Evolutionary conservation across 2,329 filamentous ascomycete species (phyloP).

Genomic region (Zasmidium angulare): DNA sequence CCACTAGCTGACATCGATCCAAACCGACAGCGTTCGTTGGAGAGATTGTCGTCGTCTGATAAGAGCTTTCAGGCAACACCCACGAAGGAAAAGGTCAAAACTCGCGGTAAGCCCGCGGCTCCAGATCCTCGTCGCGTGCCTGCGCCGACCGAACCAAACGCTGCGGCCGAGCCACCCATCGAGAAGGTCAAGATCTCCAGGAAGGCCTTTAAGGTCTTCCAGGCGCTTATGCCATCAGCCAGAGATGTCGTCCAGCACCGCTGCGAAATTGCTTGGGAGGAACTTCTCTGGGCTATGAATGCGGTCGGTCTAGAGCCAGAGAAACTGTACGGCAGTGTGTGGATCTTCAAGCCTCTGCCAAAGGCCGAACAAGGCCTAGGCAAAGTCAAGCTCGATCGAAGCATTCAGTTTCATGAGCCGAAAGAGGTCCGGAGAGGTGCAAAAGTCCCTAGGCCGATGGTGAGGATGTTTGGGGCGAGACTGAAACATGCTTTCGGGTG

Average conservation of each 20-base stretch:
- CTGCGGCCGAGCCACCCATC: neutral
- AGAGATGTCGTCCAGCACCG: constrained; percentile 35
- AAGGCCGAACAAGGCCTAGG: constrained; percentile 15
- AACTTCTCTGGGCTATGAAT: constrained; percentile 55
- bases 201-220: constrained; percentile 42
- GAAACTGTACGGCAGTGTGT: constrained; percentile 62
- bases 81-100: constrained; percentile 27
- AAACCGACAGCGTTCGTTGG: constrained; percentile 14
- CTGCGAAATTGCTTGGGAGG: constrained; percentile 54
- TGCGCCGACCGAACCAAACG: neutral
- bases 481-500: constrained; percentile 41
- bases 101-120: constrained; percentile 20
- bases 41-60: constrained; percentile 6
- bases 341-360: constrained; percentile 54
- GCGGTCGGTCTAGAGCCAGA: constrained; percentile 51
- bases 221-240: constrained; percentile 42
- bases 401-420: constrained; percentile 63
- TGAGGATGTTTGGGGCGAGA: constrained; percentile 50
- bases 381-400: constrained; percentile 43
- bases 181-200: constrained; percentile 20
- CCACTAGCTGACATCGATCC: constrained; percentile 14
- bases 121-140: constrained; percentile 10
- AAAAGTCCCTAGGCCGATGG: constrained; percentile 52
- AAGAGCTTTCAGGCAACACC: constrained; percentile 12
- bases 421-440: constrained; percentile 46